Base-by-base conservation (phyloP, 495 filamentous ascomycete species). In the Aspergillus funiculosus region DNA sequence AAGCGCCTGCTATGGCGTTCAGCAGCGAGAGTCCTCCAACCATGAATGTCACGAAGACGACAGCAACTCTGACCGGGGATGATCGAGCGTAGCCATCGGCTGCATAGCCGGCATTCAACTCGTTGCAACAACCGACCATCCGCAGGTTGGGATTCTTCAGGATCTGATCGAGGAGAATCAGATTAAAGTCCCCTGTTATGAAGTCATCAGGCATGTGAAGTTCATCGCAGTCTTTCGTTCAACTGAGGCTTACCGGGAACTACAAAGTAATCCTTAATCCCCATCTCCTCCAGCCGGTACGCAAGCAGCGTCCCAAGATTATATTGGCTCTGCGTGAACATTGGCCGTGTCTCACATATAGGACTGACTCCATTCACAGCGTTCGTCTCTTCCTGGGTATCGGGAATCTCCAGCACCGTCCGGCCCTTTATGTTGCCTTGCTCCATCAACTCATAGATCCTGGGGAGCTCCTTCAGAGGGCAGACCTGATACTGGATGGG, bases 101-200 rank as follows among this genome's bases (percentile, higher is more conserved):
- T 1, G 86, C 85, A 51, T 89, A 90, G 13, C 79, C 83, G 10
- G 84, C 82, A 55, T 88, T 88, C 22, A 90, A 71, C 54, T 89
- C 85, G 52, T 88, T 88, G 50, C 76, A 78, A 58, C 80, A 86
- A 32, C 84, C 83, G 18, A 87, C 75, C 83, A 83, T 86, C 47
- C 74, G 69, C 6, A 89, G 60, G 0, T 73, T 76, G 27, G 63
- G 54, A 19, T 76, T 75, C 14, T 73, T 68, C 3, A 46, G 20
- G 19, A 87, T 46, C 51, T 81, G 79, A 60, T 88, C 85, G 4
- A 87, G 70, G 4, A 76, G 68, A 2, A 69, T 64, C 11, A 88
- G 67, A 53, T 85, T 86, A 66, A 78, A 88, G 59, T 89, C 85
- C 0, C 85, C 83, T n/a, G n/a, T n/a, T n/a, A n/a, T n/a, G n/a